Conservation (phyloP, 257 asterid genomes). For the Hygrophila difformis region DNA sequence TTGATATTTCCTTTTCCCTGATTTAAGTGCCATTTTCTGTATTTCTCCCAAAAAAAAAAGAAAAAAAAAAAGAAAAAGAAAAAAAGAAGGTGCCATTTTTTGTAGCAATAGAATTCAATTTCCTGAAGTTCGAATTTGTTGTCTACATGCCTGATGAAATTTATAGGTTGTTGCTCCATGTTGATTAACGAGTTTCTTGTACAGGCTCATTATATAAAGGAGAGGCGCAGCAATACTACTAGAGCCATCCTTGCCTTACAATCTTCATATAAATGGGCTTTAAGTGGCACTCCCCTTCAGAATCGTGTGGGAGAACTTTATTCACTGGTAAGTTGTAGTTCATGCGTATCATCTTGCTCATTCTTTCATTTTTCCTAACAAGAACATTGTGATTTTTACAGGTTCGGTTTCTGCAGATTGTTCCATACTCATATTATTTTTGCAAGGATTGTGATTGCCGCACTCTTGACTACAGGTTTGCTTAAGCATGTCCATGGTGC, state of each 20-base stretch:
- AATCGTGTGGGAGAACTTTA: conserved; percentile 96
- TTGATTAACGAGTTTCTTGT: conserved; percentile 6
- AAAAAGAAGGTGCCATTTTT: no score
- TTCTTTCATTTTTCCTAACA: conserved; percentile 15
- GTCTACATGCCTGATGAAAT: no score
- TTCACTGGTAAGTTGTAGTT: conserved; percentile 71
- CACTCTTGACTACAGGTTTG: conserved; percentile 72
- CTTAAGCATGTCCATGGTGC: conserved; percentile 12
- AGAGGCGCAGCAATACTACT: conserved; percentile 72
- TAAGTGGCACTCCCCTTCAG: conserved; percentile 98
- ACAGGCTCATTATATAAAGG: conserved; percentile 92
- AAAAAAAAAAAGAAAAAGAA: no score
- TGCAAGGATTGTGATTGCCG: conserved; percentile 97
- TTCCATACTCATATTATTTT: conserved; percentile 80
- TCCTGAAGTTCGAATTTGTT: no score
- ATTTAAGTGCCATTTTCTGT: no score
- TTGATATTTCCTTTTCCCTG: no score
- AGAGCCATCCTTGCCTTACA: conserved; percentile 73
- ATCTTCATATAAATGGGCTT: conserved; percentile 86
- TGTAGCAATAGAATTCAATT: no score
- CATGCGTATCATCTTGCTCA: conserved; percentile 13
- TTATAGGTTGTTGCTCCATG: conserved; percentile 4
- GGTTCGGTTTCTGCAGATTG: conserved; percentile 86
- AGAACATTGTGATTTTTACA: conserved; percentile 26
- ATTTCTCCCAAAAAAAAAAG: no score